These are phyloP conservation scores for Mycena capillaripes DNA, from an alignment of 768 basidiomycete genomes.

Conservation along the genomic window DNA sequence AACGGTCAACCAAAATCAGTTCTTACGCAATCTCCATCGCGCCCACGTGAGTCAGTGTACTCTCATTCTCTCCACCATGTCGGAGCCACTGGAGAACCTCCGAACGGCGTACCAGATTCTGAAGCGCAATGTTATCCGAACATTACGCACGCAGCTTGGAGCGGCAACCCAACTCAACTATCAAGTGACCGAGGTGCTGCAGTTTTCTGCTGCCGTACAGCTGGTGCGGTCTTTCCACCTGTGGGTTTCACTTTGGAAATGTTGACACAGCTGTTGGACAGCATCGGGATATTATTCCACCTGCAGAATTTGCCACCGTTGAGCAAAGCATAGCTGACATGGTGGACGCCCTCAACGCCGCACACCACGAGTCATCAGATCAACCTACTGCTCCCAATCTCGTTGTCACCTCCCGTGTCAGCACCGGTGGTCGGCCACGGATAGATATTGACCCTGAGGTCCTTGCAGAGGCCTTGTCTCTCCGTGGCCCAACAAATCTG, in stretches of 20 bases:
- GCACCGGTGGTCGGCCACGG: slow-evolving; percentile 37
- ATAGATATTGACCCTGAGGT: slow-evolving; percentile 42
- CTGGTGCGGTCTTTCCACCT: no score
- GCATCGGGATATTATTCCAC: no score
- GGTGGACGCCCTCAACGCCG: slow-evolving; percentile 34
- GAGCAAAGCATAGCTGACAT: slow-evolving; percentile 35
- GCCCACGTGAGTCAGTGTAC: no score
- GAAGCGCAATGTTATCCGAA: slow-evolving; percentile 19
- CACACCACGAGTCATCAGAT: slow-evolving; percentile 33
- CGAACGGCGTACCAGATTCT: slow-evolving; percentile 27
- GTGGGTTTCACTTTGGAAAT: no score
- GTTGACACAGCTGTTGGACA: no score
- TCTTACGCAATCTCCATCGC: no score
- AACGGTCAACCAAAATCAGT: no score
- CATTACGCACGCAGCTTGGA: slow-evolving; percentile 30
- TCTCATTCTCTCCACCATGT: no score
- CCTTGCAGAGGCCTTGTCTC: slow-evolving; percentile 40
- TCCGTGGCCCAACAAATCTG: slow-evolving; percentile 22
- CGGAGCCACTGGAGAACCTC: slow-evolving; percentile 4
- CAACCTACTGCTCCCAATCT: neutral
- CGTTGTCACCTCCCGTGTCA: neutral
- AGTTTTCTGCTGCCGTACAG: slow-evolving; percentile 7
- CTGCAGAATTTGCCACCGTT: slow-evolving; percentile 32
- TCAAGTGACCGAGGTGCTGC: slow-evolving; percentile 16
- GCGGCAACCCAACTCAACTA: neutral